Percentiles rank a stretch among this genome's conserved stretches.
phyloP scores from a whole-genome alignment of 2,329 filamentous ascomycete species.

The Pestalotiopsis sp. region DNA sequence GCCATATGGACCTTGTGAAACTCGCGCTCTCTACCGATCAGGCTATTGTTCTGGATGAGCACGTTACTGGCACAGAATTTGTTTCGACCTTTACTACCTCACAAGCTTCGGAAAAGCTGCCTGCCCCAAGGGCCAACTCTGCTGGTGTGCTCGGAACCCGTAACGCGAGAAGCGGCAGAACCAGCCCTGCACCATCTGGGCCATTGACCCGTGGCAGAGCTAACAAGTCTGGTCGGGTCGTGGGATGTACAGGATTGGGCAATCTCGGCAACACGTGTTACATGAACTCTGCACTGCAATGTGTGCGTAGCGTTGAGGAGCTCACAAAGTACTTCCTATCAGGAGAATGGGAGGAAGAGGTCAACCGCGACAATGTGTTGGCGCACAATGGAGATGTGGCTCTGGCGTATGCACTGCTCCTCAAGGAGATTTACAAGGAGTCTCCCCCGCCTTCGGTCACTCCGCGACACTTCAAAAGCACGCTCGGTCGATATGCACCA shows the following conservation, averaged over 20 bases:
- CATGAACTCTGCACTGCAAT: conserved; percentile 98
- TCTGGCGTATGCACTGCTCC: conserved; percentile 75
- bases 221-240: conserved; percentile 68
- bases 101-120: conserved; percentile 34
- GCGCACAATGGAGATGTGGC: conserved; percentile 86
- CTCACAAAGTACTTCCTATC: conserved; percentile 88
- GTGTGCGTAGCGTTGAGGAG: conserved; percentile 90
- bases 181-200: conserved; percentile 64
- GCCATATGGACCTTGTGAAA: conserved; percentile 65
- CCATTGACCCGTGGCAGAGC: conserved; percentile 72
- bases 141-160: conserved; percentile 36
- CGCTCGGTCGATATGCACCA: conserved; percentile 78
- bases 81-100: conserved; percentile 52
- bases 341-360: conserved; percentile 73
- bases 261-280: conserved; percentile 98
- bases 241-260: conserved; percentile 79
- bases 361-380: conserved; percentile 84
- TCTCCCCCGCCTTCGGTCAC: conserved; percentile 68
- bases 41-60: conserved; percentile 83
- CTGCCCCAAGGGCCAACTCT: conserved; percentile 37
- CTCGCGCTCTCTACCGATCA: conserved; percentile 73
- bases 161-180: conserved; percentile 64
- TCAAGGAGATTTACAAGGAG: conserved; percentile 79
- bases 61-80: conserved; percentile 60
- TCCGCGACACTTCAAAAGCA: conserved; percentile 80